Evolutionary conservation across 352 stramenopile genomes (phyloP).

Genomic region (Phytophthora niederhauseri): DNA sequence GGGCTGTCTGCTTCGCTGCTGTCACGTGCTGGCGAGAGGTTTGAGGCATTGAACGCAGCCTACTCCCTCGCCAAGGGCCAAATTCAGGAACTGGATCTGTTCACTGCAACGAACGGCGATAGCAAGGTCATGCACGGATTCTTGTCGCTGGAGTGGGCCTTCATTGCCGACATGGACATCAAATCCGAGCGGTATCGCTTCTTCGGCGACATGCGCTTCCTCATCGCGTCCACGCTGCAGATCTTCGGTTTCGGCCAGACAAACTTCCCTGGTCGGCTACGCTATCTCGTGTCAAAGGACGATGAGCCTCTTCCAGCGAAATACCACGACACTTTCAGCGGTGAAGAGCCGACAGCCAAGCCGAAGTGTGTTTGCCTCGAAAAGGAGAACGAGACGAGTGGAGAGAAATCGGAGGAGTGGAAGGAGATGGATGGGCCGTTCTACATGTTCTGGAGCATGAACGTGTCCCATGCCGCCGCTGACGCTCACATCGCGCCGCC

Average conservation of each 20-base stretch:
- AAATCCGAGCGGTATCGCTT: conserved; percentile 65
- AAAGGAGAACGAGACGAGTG: conserved; percentile 11
- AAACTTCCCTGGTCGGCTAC: conserved; percentile 45
- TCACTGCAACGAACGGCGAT: conserved; percentile 50
- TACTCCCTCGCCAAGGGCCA: conserved; percentile 72
- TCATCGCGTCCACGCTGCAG: conserved; percentile 45
- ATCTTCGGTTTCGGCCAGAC: conserved; percentile 47
- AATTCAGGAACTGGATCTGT: conserved; percentile 69
- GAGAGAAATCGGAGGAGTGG: conserved; percentile 32
- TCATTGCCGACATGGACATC: conserved; percentile 81
- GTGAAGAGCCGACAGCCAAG: conserved; percentile 13
- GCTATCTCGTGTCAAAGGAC: conserved; percentile 43
- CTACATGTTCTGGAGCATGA: conserved; percentile 70
- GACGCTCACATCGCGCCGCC: conserved; percentile 54
- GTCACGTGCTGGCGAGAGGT: conserved; percentile 50
- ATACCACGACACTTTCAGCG: conserved; percentile 41
- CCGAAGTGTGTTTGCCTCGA: conserved; percentile 35
- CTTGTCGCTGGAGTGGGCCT: conserved; percentile 86
- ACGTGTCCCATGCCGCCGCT: conserved; percentile 52
- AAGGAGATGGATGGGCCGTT: conserved; percentile 53
- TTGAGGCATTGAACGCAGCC: conserved; percentile 59
- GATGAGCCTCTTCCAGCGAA: conserved; percentile 36
- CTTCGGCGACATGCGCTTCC: conserved; percentile 67
- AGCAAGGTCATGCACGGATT: conserved; percentile 76
- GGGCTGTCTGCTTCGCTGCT: conserved; percentile 64